These are phyloP conservation scores for Diaporthe aspalathi DNA, from an alignment of 2,329 filamentous ascomycete species.

Conservation along the genomic window DNA sequence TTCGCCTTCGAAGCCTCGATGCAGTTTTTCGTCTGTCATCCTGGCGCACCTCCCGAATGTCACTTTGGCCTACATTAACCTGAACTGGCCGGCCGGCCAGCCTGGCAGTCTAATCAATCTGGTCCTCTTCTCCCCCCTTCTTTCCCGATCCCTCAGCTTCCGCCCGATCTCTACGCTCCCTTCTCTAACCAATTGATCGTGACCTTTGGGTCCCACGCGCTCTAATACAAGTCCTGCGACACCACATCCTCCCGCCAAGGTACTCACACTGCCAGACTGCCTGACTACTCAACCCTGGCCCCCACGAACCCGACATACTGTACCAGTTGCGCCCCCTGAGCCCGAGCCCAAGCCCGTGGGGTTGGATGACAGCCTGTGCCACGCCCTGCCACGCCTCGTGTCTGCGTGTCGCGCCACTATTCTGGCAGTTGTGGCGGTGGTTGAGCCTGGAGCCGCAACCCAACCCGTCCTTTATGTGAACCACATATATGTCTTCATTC, in stretches of 20 bases:
- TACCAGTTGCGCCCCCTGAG: too few relatives aligned
- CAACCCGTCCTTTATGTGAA: neutral
- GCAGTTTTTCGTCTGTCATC: neutral
- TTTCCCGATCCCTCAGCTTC: slow-evolving; percentile 20
- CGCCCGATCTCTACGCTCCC: slow-evolving; percentile 28
- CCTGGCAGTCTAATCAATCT: neutral
- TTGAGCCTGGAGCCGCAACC: slow-evolving; percentile 15
- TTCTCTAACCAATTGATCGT: neutral
- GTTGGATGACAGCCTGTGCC: neutral
- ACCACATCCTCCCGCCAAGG: neutral
- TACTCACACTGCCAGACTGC: too few relatives aligned
- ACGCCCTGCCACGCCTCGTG: neutral
- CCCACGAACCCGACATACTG: neutral
- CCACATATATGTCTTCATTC: slow-evolving; percentile 33
- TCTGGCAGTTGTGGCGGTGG: slow-evolving; percentile 27
- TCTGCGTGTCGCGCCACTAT: neutral
- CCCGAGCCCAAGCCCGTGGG: neutral
- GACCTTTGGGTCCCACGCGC: neutral
- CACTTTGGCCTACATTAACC: slow-evolving; percentile 2
- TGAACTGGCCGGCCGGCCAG: too few relatives aligned
- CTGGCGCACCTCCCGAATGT: neutral
- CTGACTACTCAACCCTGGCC: neutral
- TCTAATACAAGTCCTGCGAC: neutral
- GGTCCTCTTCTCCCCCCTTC: neutral
- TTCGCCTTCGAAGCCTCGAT: slow-evolving; percentile 11